Conservation (phyloP, 2,329 filamentous ascomycete genomes). For the Nothophoma quercina region DNA sequence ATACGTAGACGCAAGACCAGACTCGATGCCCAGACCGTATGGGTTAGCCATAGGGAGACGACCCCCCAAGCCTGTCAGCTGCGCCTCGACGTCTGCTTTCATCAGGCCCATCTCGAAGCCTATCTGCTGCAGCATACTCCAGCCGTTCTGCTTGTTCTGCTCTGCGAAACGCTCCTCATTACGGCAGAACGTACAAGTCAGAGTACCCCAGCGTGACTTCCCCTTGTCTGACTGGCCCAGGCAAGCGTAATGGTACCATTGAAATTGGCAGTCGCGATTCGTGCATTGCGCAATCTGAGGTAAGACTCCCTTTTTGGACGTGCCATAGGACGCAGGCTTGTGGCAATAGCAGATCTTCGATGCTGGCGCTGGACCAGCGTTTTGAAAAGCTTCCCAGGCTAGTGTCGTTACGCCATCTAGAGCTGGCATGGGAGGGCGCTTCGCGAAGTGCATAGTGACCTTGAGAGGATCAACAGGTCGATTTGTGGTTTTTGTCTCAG, state of each 20-base stretch:
- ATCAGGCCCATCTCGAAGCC: not conserved
- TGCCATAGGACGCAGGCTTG: slow-evolving; percentile 16
- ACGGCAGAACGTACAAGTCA: slow-evolving; percentile 21
- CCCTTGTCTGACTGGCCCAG: slow-evolving; percentile 25
- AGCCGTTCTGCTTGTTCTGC: not conserved
- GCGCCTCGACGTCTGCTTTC: not conserved
- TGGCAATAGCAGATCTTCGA: slow-evolving; percentile 29
- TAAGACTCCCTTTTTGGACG: not conserved
- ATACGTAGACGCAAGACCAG: not conserved
- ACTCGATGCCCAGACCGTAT: not conserved
- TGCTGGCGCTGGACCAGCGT: not conserved
- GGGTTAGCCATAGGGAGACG: not conserved
- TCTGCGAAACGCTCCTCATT: slow-evolving; percentile 13
- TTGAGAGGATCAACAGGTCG: not conserved
- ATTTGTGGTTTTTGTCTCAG: not conserved
- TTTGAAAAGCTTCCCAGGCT: slow-evolving; percentile 3
- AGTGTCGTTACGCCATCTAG: not conserved
- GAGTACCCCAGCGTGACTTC: slow-evolving; percentile 10
- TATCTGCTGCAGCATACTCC: not conserved
- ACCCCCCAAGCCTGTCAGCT: not conserved
- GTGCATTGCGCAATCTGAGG: slow-evolving; percentile 27
- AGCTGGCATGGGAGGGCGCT: not conserved
- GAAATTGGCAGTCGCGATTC: slow-evolving; percentile 21
- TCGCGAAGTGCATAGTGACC: not conserved
- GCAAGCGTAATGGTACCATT: slow-evolving; percentile 34